These are phyloP conservation scores for Gilbertella persicaria DNA, from an alignment of 371 early-diverging fungal species.

Conservation along the genomic window DNA sequence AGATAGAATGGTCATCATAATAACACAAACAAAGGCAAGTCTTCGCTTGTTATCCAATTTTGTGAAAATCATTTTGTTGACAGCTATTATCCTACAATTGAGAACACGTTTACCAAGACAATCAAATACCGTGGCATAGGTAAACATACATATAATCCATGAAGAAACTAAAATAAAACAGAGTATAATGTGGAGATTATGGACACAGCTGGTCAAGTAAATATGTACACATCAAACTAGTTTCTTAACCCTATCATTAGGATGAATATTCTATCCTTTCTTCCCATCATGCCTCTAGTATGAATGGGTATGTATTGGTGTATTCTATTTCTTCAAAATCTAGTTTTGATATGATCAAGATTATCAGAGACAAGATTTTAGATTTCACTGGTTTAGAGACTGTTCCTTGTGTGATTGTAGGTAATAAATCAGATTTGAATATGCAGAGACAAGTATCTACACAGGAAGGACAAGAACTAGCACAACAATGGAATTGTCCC, in stretches of 20 bases:
- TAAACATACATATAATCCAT: constrained; percentile 10
- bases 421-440: constrained; percentile 90
- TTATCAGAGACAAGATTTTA: constrained; percentile 94
- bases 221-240: no score
- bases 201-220: constrained; percentile 98
- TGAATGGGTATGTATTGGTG: constrained; percentile 94
- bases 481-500: constrained; percentile 81
- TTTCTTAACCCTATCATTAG: no score
- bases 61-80: constrained; percentile 92
- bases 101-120: constrained; percentile 86
- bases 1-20: no score
- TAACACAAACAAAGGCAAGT: constrained; percentile 21
- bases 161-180: constrained; percentile 4
- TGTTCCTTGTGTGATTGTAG: constrained; percentile 89
- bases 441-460: constrained; percentile 78
- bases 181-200: constrained; percentile 90
- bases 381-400: constrained; percentile 90
- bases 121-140: constrained; percentile 77
- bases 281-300: constrained; percentile 85
- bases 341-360: constrained; percentile 87
- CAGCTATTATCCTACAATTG: constrained; percentile 84
- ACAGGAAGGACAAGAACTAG: constrained; percentile 79
- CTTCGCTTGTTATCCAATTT: constrained; percentile 91
- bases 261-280: constrained; percentile 95
- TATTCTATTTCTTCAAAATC: constrained; percentile 88